phyloP scores from a whole-genome alignment of 305 asterid genomes.

The Fraxinus floribunda region DNA sequence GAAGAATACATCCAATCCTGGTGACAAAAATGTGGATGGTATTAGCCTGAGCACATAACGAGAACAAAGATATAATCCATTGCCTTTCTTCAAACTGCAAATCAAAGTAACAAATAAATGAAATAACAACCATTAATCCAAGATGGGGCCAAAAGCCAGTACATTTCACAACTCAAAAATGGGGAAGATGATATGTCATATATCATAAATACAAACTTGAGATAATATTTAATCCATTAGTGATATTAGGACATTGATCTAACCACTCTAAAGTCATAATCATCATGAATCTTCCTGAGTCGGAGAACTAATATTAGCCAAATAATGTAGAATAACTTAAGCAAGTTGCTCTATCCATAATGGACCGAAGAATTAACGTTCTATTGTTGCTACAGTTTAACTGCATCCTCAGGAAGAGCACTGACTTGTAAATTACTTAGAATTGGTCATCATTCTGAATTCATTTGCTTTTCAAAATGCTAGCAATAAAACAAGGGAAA shows the following conservation, averaged over 20 bases:
- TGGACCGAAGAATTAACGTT: background rate
- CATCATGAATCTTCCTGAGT: background rate
- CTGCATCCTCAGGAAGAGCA: background rate
- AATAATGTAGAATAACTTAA: background rate
- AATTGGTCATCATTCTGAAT: background rate
- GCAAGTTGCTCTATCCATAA: background rate
- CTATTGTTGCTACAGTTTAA: background rate
- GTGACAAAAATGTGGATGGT: conserved; percentile 13
- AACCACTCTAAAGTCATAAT: background rate
- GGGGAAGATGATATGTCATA: background rate
- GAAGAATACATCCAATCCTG: conserved; percentile 88
- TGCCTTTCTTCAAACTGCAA: background rate
- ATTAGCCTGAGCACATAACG: background rate
- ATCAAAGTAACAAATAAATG: background rate
- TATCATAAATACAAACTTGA: background rate
- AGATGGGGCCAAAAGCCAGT: background rate
- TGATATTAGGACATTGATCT: background rate
- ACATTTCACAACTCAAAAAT: background rate
- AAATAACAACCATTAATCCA: background rate
- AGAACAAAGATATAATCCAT: background rate
- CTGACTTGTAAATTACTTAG: background rate
- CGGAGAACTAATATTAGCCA: background rate
- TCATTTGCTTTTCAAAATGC: background rate
- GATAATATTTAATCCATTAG: background rate
- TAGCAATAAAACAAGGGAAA: background rate